Evolutionary conservation across 2,329 filamentous ascomycete genomes (phyloP).

Genomic region (Teratosphaeria pseudoeucalypti): DNA sequence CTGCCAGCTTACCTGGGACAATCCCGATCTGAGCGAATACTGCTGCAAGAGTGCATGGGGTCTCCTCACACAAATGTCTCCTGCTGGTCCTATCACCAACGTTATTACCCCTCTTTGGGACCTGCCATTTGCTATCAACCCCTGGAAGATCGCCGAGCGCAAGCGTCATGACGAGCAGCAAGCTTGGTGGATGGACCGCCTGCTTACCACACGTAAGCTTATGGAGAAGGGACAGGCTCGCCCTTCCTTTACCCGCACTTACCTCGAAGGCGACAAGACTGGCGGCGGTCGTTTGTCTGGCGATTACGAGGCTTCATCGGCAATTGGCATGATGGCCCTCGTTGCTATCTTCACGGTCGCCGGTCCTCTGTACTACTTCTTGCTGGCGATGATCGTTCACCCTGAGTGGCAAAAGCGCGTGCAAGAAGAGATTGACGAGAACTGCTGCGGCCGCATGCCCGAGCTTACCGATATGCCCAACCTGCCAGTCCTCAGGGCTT

Average conservation of each 20-base stretch:
- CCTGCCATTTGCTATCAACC: constrained; percentile 21
- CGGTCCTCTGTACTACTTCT: constrained; percentile 7
- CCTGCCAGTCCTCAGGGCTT: constrained; percentile 45
- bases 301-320: constrained; percentile 25
- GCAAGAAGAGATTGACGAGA: constrained; percentile 48
- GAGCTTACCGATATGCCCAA: constrained; percentile 40
- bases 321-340: constrained; percentile 8
- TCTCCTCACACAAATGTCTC: constrained; percentile 25
- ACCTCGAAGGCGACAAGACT: constrained; percentile 25
- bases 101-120: constrained; percentile 24
- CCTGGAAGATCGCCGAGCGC: constrained; percentile 21
- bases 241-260: constrained; percentile 23
- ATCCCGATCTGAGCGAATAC: constrained; percentile 38
- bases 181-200: constrained; percentile 18
- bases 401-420: constrained; percentile 14
- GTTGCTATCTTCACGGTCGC: constrained; percentile 10
- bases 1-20: constrained; percentile 45
- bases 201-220: constrained; percentile 23
- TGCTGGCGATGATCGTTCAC: constrained; percentile 8
- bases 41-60: constrained; percentile 41
- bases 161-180: constrained; percentile 22
- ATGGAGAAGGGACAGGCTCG: constrained; percentile 26
- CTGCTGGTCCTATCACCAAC: constrained; percentile 24
- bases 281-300: constrained; percentile 20
- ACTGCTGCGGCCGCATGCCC: constrained; percentile 46